Evolutionary conservation across 2,329 filamentous ascomycete genomes (phyloP), one percentile per base, ranked within the genome.

Genomic region (Colletotrichum zoysiae): DNA sequence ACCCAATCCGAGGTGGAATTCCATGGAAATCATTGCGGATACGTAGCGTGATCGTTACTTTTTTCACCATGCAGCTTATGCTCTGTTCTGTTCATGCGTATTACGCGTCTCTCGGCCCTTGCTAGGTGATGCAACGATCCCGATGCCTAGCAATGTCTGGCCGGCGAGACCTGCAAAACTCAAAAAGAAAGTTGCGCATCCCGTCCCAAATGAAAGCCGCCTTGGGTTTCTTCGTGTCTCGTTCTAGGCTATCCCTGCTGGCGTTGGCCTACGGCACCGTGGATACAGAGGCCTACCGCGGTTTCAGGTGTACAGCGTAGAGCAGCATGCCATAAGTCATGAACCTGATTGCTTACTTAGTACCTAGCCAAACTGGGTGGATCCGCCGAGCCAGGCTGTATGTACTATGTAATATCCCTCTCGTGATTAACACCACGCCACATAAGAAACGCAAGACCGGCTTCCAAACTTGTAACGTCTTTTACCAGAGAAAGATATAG

Each of bases 231-330:
- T 23, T 55, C 12, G 50, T 48, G 40, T 23, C 26, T 46, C 48
- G 12, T 12, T 12, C 23, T 40, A 42, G 68, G 35, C 35, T 38
- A n/a, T 53, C 68, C 68, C 35, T 71, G 65, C 40, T 23, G 18
- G 44, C 9, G 46, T 2, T 33, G 64, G 44, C n/a, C 61, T 51
- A n/a, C 48, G 68, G 62, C 44, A 68, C 58, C 11, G 23, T 55
- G 42, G 16, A 51, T 40, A 14, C 35, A 11, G 35, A 11, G 35
- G 35, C 35, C 51, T 55, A 30, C 30, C 30, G 3, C 20, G 35
- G 51, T 67, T 67, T 67, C 68, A 67, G 44, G 57, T 62, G 63
- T 48, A 61, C 1, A 35, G 58, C 59, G n/a, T 20, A 26, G 44
- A 35, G 44, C 20, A 11, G 12, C 8, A 11, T 44, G 5, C 44